phyloP scores from a whole-genome alignment of 371 early-diverging fungal genomes.

The Circinella umbellata region DNA sequence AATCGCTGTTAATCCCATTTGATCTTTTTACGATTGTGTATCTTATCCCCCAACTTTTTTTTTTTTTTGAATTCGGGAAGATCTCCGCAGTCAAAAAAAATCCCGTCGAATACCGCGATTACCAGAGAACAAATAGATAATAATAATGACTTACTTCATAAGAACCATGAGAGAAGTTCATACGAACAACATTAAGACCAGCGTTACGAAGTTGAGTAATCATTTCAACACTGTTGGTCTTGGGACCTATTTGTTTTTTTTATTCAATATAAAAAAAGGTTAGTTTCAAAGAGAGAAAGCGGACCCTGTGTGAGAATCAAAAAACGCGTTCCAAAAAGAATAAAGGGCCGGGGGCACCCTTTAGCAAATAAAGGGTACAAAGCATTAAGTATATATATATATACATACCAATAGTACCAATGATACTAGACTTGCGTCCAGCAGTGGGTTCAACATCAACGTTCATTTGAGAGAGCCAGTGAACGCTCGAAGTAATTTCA shows the following conservation, averaged over 20 bases:
- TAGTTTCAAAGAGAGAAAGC: neutral
- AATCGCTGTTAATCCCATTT: too few species aligned
- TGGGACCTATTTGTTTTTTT: conserved; percentile 61
- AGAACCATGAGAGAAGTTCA: conserved; percentile 94
- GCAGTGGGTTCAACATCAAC: conserved; percentile 66
- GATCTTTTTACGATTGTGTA: too few species aligned
- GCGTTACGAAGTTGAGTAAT: conserved; percentile 85
- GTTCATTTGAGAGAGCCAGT: conserved; percentile 78
- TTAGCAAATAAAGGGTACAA: too few species aligned
- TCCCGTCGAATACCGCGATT: conserved; percentile 22
- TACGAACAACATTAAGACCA: conserved; percentile 97
- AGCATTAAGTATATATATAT: too few species aligned
- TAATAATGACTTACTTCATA: conserved; percentile 68
- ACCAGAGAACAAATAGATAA: neutral
- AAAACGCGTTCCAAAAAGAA: neutral
- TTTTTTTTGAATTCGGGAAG: neutral
- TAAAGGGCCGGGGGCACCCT: neutral
- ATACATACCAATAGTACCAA: conserved; percentile 76
- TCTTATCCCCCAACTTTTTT: neutral
- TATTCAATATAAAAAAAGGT: neutral
- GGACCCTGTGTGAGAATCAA: neutral
- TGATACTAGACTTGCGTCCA: conserved; percentile 82
- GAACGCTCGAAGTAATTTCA: conserved; percentile 59
- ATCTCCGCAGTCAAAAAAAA: conserved; percentile 9
- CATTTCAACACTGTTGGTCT: conserved; percentile 85